Conservation (phyloP, 306 rosid genomes). For the Styphnolobium japonicum region DNA sequence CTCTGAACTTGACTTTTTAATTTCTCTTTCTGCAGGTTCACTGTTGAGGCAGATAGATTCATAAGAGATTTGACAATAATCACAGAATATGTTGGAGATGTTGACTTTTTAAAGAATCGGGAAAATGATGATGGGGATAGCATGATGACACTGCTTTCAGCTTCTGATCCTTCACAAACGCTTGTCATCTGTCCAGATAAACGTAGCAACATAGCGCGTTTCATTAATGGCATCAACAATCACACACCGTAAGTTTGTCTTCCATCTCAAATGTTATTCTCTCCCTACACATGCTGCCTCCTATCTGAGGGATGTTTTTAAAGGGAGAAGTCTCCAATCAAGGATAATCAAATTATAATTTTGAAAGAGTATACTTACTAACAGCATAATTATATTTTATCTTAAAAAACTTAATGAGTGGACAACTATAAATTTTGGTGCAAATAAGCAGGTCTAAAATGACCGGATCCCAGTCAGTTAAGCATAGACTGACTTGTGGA, state of each 20-base stretch:
- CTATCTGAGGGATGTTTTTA: not conserved
- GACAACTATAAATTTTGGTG: not conserved
- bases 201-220: slow-evolving; percentile 87
- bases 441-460: not conserved
- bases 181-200: slow-evolving; percentile 92
- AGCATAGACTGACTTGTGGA: not conserved
- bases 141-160: slow-evolving; percentile 89
- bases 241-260: slow-evolving; percentile 73
- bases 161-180: slow-evolving; percentile 61
- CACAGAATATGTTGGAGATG: slow-evolving; percentile 96
- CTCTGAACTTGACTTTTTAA: not conserved
- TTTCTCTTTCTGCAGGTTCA: slow-evolving; percentile 54
- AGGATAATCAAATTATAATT: not conserved
- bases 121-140: slow-evolving; percentile 91
- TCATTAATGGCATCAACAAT: slow-evolving; percentile 89
- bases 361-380: not conserved
- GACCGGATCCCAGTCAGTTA: not conserved
- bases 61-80: slow-evolving; percentile 85
- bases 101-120: slow-evolving; percentile 78
- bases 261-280: not conserved
- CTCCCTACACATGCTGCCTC: not conserved
- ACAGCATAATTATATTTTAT: not conserved
- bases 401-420: not conserved
- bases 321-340: not conserved
- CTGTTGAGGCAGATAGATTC: slow-evolving; percentile 84